Evolutionary conservation across 2,329 filamentous ascomycete genomes (phyloP), one percentile per base, ranked within the genome.

Genomic region (Microdochium paspali): DNA sequence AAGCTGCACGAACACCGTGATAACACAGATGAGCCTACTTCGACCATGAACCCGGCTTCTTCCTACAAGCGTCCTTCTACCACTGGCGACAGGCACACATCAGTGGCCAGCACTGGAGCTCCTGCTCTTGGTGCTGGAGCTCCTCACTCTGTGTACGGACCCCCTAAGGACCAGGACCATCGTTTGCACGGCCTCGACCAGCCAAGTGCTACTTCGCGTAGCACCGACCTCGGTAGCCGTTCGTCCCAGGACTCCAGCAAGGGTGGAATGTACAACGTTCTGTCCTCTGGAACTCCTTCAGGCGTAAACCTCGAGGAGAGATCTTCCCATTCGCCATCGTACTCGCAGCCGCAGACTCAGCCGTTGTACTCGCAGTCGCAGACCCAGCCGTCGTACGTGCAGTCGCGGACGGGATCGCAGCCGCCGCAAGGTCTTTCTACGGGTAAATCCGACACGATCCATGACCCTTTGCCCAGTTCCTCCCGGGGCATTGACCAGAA

Each of bases 91-190:
- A 5, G 35, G 18, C 35, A 40, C 18, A 15, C 15, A 9, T 18
- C 35, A 7, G 6, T 40, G 35, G 18, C 12, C 18, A 40, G 35
- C 35, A 40, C 3, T 5, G 15, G 4, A 10, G 15, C 15, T 40
- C 12, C 35, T 21, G 18, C 15, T 4, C 35, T 40, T 21, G 35
- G 35, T 40, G 35, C 35, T 5, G 35, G 35, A 21, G 35, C 18
- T 20, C 35, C 35, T 40, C 13, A 18, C 18, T 40, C 35, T 21
- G 18, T 18, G 6, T 40, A 15, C 12, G 35, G 35, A 18, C 13
- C 35, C 23, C 35, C 13, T 5, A 40, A 40, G 18, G 35, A 20
- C 12, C 13, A 66, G 54, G 24, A 66, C 53, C 55, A 66, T 59
- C 44, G 51, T 45, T 1, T 55, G 46, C 20, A 53, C 51, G 4